A percentile compares a stretch with the other conserved stretches of the same genome.
These are phyloP conservation scores for Pseudonitzschia multistriata DNA, from an alignment of 108 stramenopile genomes.

Conservation along the genomic window DNA sequence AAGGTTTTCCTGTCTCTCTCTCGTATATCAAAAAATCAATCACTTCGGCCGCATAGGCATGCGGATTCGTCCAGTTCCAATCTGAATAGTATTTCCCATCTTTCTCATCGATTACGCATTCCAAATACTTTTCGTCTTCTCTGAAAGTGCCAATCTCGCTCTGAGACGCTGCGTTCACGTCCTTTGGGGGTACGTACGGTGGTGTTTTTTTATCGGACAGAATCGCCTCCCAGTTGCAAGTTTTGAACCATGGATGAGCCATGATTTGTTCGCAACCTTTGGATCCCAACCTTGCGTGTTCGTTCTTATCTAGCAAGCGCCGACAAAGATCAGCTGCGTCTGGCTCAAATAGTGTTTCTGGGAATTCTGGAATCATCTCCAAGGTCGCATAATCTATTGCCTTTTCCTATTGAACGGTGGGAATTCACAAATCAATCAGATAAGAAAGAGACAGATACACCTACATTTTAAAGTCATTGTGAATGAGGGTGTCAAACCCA, in stretches of 20 bases:
- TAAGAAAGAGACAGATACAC: neutral
- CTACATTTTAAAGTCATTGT: neutral
- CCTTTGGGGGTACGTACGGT: constrained; percentile 88
- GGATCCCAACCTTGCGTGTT: constrained; percentile 72
- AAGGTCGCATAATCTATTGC: constrained; percentile 82
- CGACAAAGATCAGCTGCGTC: constrained; percentile 80
- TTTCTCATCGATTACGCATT: constrained; percentile 60
- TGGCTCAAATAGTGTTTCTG: constrained; percentile 58
- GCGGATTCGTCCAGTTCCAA: constrained; percentile 85
- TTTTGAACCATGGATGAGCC: constrained; percentile 90
- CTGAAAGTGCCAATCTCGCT: constrained; percentile 84
- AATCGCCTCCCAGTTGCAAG: constrained; percentile 81
- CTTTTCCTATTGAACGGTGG: constrained; percentile 53
- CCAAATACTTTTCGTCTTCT: constrained; percentile 73
- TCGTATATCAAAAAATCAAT: constrained; percentile 89
- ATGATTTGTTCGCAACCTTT: constrained; percentile 88
- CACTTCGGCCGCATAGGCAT: constrained; percentile 78
- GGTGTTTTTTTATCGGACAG: constrained; percentile 67
- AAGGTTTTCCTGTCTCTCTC: constrained; percentile 73
- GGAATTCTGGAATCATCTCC: constrained; percentile 89
- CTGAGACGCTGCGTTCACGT: constrained; percentile 90
- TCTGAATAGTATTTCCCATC: constrained; percentile 72
- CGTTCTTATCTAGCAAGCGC: constrained; percentile 78
- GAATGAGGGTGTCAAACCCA: neutral
- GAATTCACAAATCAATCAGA: neutral